These are phyloP conservation scores for Teratosphaeria viscida DNA, from an alignment of 2,329 filamentous ascomycete species.

Conservation along the genomic window DNA sequence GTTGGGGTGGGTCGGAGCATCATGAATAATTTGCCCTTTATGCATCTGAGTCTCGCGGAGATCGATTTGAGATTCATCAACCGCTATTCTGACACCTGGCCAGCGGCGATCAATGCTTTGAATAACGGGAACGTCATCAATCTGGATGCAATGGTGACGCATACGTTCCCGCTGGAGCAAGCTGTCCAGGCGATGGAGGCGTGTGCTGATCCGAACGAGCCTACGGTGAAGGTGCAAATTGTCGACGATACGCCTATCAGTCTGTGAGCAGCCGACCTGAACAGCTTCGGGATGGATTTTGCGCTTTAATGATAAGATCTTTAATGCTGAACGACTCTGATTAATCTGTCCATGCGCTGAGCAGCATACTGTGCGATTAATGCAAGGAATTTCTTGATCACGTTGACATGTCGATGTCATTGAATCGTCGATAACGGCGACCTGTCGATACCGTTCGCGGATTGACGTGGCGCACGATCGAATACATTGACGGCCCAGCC, in stretches of 20 bases:
- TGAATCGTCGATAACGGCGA: neutral
- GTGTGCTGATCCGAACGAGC: slow-evolving; percentile 40
- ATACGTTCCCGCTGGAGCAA: slow-evolving; percentile 51
- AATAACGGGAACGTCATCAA: slow-evolving; percentile 46
- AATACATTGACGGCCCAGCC: no score
- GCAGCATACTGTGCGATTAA: neutral
- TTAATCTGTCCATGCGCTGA: neutral
- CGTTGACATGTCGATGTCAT: no score
- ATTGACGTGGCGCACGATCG: no score
- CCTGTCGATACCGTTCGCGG: neutral
- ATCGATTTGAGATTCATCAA: slow-evolving; percentile 60
- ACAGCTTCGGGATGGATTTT: neutral
- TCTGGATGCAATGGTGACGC: slow-evolving; percentile 51
- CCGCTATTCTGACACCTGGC: slow-evolving; percentile 60
- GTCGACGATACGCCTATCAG: slow-evolving; percentile 22
- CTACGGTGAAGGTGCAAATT: slow-evolving; percentile 51
- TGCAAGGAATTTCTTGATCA: neutral
- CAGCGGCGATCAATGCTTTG: slow-evolving; percentile 51
- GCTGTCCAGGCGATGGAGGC: slow-evolving; percentile 48
- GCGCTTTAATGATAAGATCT: neutral
- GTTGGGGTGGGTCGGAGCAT: slow-evolving; percentile 26
- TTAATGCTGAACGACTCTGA: neutral
- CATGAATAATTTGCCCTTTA: slow-evolving; percentile 28
- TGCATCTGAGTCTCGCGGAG: slow-evolving; percentile 26
- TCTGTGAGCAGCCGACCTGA: neutral